Percentiles rank a stretch among this genome's conserved stretches.
phyloP scores from a whole-genome alignment of 116 monocot genomes.

The Thalassia testudinum region DNA sequence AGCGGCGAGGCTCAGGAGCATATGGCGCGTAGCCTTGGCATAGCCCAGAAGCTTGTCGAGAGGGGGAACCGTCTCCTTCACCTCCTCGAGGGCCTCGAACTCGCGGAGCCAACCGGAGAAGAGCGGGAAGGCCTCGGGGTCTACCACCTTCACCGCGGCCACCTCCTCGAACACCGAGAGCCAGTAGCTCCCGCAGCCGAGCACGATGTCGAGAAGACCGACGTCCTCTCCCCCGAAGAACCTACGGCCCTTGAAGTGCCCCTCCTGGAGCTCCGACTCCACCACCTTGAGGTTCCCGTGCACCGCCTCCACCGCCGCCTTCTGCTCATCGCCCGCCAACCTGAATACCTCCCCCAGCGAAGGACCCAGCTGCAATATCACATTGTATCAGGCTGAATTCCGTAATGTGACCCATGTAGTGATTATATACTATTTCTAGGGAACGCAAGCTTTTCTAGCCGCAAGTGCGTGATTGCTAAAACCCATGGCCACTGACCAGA shows the following conservation, averaged over 20 bases:
- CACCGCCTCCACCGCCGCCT: slow-evolving; percentile 36
- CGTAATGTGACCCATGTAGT: not conserved
- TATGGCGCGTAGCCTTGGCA: slow-evolving; percentile 33
- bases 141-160: slow-evolving; percentile 55
- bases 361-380: slow-evolving; percentile 39
- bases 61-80: slow-evolving; percentile 57
- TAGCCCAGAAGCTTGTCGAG: slow-evolving; percentile 49
- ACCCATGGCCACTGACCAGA: too few relatives aligned
- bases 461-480: too few relatives aligned
- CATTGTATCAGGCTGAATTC: not conserved
- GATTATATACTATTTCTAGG: not conserved
- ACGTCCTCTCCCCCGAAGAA: slow-evolving; percentile 80
- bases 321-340: slow-evolving; percentile 39
- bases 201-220: slow-evolving; percentile 65
- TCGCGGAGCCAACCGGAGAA: slow-evolving; percentile 61
- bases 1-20: slow-evolving; percentile 25
- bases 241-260: slow-evolving; percentile 54
- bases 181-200: slow-evolving; percentile 92
- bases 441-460: not conserved
- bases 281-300: slow-evolving; percentile 42
- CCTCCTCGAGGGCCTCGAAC: slow-evolving; percentile 63
- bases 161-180: slow-evolving; percentile 70
- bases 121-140: slow-evolving; percentile 43
- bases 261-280: slow-evolving; percentile 56
- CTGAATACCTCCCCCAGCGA: slow-evolving; percentile 55